phyloP scores from a whole-genome alignment of 352 stramenopile species.

The Phytophthora pinifolia region DNA sequence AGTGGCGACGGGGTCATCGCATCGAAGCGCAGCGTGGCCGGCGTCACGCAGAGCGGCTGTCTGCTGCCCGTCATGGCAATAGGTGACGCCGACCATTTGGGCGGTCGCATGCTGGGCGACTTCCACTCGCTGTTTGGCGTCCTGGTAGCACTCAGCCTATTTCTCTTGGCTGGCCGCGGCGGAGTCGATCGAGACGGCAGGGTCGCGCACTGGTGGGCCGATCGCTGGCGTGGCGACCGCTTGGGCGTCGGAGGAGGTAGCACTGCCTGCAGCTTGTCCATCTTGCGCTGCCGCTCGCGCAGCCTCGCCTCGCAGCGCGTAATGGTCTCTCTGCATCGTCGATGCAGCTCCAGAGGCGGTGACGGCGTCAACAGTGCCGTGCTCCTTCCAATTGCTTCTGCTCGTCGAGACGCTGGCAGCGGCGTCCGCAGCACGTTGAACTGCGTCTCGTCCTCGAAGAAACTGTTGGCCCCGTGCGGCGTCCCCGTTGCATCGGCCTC shows the following conservation, averaged over 20 bases:
- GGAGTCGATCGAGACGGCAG: constrained; percentile 19
- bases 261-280: constrained; percentile 36
- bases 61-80: constrained; percentile 16
- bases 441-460: constrained; percentile 59
- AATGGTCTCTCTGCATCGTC: constrained; percentile 43
- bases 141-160: background rate
- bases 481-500: background rate
- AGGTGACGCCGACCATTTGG: constrained; percentile 34
- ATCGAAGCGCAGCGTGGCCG: constrained; percentile 16
- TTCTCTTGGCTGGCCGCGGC: constrained; percentile 17
- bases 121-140: constrained; percentile 15
- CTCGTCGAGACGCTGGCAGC: constrained; percentile 1
- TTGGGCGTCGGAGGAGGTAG: constrained; percentile 13
- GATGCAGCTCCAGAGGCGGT: constrained; percentile 34
- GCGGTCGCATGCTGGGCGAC: constrained; percentile 15
- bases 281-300: constrained; percentile 42
- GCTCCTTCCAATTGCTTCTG: background rate
- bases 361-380: constrained; percentile 6
- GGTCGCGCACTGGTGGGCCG: constrained; percentile 10
- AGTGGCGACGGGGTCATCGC: constrained; percentile 20
- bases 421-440: constrained; percentile 51
- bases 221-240: constrained; percentile 3
- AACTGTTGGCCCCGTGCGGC: constrained; percentile 17
- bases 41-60: constrained; percentile 13
- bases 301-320: constrained; percentile 37